Conservation (phyloP, 192 early-diverging fungal genomes). For the Dimargaris xerosporica region DNA sequence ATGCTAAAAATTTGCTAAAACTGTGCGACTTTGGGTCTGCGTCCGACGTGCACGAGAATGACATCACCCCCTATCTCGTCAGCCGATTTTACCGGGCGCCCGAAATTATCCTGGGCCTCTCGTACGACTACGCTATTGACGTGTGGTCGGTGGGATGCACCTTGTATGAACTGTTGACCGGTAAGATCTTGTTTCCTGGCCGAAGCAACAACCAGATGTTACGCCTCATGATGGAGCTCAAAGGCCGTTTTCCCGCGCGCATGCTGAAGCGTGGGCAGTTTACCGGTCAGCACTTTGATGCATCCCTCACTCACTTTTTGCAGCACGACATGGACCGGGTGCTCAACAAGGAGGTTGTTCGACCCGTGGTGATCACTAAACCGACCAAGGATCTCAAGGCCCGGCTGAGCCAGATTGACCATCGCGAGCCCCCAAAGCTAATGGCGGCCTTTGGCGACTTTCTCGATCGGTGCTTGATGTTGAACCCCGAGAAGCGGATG, state of each 20-base stretch:
- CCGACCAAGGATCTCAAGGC: constrained; percentile 55
- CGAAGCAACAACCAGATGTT: constrained; percentile 95
- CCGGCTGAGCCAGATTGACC: constrained; percentile 31
- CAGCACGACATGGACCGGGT: constrained; percentile 42
- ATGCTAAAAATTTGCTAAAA: constrained; percentile 63
- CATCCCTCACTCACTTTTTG: constrained; percentile 43
- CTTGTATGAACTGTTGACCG: constrained; percentile 89
- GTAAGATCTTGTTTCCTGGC: constrained; percentile 88
- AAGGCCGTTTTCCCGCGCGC: constrained; percentile 74
- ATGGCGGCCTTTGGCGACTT: constrained; percentile 63
- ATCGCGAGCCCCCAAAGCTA: constrained; percentile 30
- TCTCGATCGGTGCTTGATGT: constrained; percentile 62
- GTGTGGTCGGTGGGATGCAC: constrained; percentile 94
- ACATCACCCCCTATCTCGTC: constrained; percentile 92
- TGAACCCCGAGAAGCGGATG: constrained; percentile 83
- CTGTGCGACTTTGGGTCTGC: constrained; percentile 92
- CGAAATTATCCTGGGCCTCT: constrained; percentile 85
- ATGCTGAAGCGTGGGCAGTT: constrained; percentile 76
- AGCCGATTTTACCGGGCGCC: constrained; percentile 93
- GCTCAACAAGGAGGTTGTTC: constrained; percentile 50
- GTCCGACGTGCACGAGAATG: constrained; percentile 71
- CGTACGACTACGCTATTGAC: constrained; percentile 78
- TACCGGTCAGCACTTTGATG: constrained; percentile 75
- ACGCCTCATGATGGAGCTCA: constrained; percentile 79
- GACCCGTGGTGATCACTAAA: constrained; percentile 39